Percentiles rank a stretch among this genome's conserved stretches.
Evolutionary conservation across 129 eudicot genomes (phyloP).

Genomic region (Gnaphalium uliginosum): DNA sequence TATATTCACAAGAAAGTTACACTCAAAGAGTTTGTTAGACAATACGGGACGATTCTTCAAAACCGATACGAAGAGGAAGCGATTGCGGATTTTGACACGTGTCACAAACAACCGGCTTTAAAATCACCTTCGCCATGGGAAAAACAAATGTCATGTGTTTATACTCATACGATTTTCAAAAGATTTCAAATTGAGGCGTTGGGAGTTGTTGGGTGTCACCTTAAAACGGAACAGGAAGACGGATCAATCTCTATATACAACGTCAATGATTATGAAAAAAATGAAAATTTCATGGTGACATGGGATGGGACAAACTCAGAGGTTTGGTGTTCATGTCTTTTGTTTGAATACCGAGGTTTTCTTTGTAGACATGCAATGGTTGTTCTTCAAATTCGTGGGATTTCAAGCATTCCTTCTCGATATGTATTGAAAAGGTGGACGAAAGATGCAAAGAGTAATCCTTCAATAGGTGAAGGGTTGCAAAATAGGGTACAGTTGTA

Average conservation of each 20-base stretch:
- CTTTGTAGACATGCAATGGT: slow-evolving; percentile 39
- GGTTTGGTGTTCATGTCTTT: slow-evolving; percentile 45
- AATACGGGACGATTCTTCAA: slow-evolving; percentile 34
- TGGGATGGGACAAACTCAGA: slow-evolving; percentile 34
- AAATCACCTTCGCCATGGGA: slow-evolving; percentile 47
- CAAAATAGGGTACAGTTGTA: slow-evolving; percentile 37
- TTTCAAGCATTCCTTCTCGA: slow-evolving; percentile 26
- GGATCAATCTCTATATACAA: slow-evolving; percentile 7
- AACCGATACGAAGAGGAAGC: slow-evolving; percentile 44
- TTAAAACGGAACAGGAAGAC: slow-evolving; percentile 33
- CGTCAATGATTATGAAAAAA: slow-evolving; percentile 26
- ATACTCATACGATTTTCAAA: slow-evolving; percentile 41
- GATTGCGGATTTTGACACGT: slow-evolving; percentile 42
- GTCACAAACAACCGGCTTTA: slow-evolving; percentile 42
- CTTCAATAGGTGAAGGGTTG: slow-evolving; percentile 7
- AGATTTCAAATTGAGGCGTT: slow-evolving; percentile 39
- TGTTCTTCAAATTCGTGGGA: slow-evolving; percentile 29
- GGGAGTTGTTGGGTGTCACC: slow-evolving; percentile 44
- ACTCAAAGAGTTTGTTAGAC: slow-evolving; percentile 33
- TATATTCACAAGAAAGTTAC: slow-evolving; percentile 40
- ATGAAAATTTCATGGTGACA: slow-evolving; percentile 30
- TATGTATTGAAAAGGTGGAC: slow-evolving; percentile 47
- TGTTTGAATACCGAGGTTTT: slow-evolving; percentile 41
- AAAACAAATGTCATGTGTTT: slow-evolving; percentile 37
- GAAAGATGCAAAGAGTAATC: slow-evolving; percentile 38